Evolutionary conservation across 2,329 filamentous ascomycete species (phyloP), one percentile per base, ranked within the genome.

Genomic region (Penicillium fuscoglaucum): DNA sequence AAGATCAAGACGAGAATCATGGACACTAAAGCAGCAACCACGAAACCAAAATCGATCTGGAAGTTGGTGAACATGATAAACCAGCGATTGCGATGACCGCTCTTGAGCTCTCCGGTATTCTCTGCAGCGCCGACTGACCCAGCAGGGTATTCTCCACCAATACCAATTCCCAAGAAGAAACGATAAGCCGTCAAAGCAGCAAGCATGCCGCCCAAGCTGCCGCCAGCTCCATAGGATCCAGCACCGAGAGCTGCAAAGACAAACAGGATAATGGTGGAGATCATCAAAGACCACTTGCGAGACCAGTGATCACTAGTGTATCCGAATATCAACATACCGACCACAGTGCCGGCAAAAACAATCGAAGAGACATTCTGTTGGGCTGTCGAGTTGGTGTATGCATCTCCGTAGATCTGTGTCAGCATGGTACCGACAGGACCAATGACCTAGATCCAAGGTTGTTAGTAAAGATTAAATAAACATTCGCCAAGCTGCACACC

Each of bases 61-160:
- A 89, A 86, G 74, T 96, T 96, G 47, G 90, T 96, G 74, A 95
- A 96, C 63, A 96, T 81, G 67, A 93, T 90, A 71, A 93, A 97
- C 91, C 91, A 96, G 40, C 89, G 83, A 71, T 97, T 93, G n/a
- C 93, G 83, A 17, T 89, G 88, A 12, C 93, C 93, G 17, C 78
- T 74, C 73, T 91, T 91, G 59, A 97, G 80, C 71, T 96, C 91
- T 24, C 90, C 90, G 0, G 89, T 93, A 5, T 88, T 89, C 75
- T 97, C 93, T 3, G 92, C 90, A 53, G 87, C 90, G 2, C 89
- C 90, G 0, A 97, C 93, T 59, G 86, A 90, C 4, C 93, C 93
- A 1, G 75, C 75, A 31, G 78, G 77, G 57, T 75, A 75, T 74
- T 76, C 80, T 82, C 76, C 89, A 17, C 82, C 91, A 52, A 96